Evolutionary conservation across 441 rosid species (phyloP), one percentile per base, ranked within the genome.

Genomic region (Populus hybrid): DNA sequence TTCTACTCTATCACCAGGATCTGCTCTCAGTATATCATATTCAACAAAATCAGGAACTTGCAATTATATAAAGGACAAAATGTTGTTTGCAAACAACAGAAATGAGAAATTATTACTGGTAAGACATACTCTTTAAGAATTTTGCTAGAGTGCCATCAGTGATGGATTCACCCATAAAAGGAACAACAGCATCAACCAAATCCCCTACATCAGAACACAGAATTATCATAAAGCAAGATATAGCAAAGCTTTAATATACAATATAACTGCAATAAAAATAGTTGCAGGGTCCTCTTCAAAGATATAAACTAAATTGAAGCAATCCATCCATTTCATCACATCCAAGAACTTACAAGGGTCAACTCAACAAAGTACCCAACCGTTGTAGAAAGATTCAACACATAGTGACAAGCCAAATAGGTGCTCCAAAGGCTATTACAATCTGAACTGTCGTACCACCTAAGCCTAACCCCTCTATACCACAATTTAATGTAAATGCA

Each of bases 81-180:
- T 71, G 35, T 21, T 10, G 11, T 53, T 53, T 23, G 28, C 29
- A 63, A 68, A 36, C 35, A 74, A 77, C 61, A 35, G 14, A 56
- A 68, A 68, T 31, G 76, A 18, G 20, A 59, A 74, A 35, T 53
- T 76, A n/a, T 28, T 66, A n/a, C 23, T 77, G 6, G 38, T 77
- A 75, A 78, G 74, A 56, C 89, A 75, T 91, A 92, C 99, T 87
- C 85, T 94, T 95, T 83, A 95, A 87, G 82, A 95, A 91, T 77
- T 28, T 88, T 59, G 98, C 98, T 74, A 95, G 64, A 64, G 98
- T 94, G 66, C 99, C 99, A 88, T 95, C 99, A 20, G 93, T 90
- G 81, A 95, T 94, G 71, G 99, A 95, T 91, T 95, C 99, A 74
- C 97, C 99, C 98, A 95, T 95, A 80, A 87, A 90, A 77, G 99